Percentiles rank a stretch among this genome's conserved stretches.
Conservation (phyloP, 805 yeast species). For the Wickerhamiella azyma region DNA sequence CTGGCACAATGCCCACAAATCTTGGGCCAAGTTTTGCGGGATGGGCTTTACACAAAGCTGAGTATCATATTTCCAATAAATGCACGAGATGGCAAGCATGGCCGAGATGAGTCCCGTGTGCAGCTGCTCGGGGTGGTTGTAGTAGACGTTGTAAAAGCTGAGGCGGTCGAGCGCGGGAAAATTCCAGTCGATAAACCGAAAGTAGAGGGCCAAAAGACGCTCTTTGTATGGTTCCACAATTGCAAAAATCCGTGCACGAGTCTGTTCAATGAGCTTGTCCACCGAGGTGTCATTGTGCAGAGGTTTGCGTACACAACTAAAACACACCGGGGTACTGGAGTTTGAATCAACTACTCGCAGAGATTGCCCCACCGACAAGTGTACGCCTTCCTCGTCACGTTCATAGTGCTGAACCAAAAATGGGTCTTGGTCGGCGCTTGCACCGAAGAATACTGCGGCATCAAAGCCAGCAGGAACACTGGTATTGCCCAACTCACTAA, state of each 20-base stretch:
- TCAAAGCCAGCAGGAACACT: slow-evolving; percentile 19
- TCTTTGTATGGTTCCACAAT: slow-evolving; percentile 16
- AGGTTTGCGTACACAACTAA: slow-evolving; percentile 14
- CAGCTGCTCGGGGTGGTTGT: slow-evolving; percentile 19
- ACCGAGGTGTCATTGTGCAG: neutral
- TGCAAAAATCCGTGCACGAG: neutral
- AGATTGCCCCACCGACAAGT: slow-evolving; percentile 22
- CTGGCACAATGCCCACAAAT: slow-evolving; percentile 21
- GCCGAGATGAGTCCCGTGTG: slow-evolving; percentile 24
- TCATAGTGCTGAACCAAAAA: slow-evolving; percentile 20
- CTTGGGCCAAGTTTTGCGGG: slow-evolving; percentile 19
- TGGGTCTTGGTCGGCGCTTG: slow-evolving; percentile 25
- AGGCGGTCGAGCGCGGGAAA: slow-evolving; percentile 26
- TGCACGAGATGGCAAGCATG: slow-evolving; percentile 24
- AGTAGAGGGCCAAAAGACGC: slow-evolving; percentile 23
- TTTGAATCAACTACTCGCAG: slow-evolving; percentile 17
- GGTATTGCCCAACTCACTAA: slow-evolving; percentile 11
- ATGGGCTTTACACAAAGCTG: slow-evolving; percentile 22
- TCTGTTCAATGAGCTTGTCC: slow-evolving; percentile 1
- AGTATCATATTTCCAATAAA: slow-evolving; percentile 27
- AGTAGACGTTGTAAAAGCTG: slow-evolving; percentile 22
- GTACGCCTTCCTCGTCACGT: slow-evolving; percentile 15
- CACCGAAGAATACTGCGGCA: slow-evolving; percentile 21
- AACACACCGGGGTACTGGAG: slow-evolving; percentile 20
- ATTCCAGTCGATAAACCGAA: slow-evolving; percentile 24